phyloP scores from a whole-genome alignment of 1,139 yeast species.

The Pichia cactophila region DNA sequence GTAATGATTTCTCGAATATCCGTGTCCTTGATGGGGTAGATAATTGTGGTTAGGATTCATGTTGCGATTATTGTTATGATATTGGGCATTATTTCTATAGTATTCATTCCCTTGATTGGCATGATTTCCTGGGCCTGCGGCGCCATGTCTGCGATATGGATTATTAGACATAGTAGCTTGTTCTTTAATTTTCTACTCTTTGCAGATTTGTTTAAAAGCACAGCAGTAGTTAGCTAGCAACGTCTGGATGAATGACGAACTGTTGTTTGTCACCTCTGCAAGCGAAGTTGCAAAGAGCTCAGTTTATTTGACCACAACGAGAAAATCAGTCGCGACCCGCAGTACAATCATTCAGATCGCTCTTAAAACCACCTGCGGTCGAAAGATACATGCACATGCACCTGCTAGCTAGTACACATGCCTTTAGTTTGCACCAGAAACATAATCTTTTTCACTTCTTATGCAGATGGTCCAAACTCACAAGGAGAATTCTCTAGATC shows the following conservation, averaged over 20 bases:
- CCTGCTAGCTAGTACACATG: too few relatives aligned
- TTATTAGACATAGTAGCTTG: constrained; percentile 8
- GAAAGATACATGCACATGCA: neutral
- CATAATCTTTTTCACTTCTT: neutral
- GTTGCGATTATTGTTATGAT: constrained; percentile 5
- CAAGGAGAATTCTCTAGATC: neutral
- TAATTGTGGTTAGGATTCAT: neutral
- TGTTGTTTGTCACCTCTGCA: too few relatives aligned
- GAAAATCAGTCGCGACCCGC: too few relatives aligned
- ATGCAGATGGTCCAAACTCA: neutral
- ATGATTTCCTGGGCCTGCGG: constrained; percentile 1
- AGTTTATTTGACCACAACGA: too few relatives aligned
- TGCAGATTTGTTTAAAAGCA: too few relatives aligned
- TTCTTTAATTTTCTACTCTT: too few relatives aligned
- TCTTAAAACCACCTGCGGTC: neutral
- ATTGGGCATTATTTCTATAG: constrained; percentile 7
- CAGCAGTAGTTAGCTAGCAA: too few relatives aligned
- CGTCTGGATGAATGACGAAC: too few relatives aligned
- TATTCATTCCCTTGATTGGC: constrained; percentile 9
- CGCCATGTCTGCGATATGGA: constrained; percentile 10
- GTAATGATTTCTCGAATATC: constrained; percentile 1
- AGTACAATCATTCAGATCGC: too few relatives aligned
- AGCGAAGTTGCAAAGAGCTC: too few relatives aligned
- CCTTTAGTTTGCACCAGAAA: too few relatives aligned
- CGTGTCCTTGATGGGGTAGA: neutral